Evolutionary conservation across 2,329 filamentous ascomycete genomes (phyloP), one percentile per base, ranked within the genome.

Genomic region (Dactylellina drechsleri): DNA sequence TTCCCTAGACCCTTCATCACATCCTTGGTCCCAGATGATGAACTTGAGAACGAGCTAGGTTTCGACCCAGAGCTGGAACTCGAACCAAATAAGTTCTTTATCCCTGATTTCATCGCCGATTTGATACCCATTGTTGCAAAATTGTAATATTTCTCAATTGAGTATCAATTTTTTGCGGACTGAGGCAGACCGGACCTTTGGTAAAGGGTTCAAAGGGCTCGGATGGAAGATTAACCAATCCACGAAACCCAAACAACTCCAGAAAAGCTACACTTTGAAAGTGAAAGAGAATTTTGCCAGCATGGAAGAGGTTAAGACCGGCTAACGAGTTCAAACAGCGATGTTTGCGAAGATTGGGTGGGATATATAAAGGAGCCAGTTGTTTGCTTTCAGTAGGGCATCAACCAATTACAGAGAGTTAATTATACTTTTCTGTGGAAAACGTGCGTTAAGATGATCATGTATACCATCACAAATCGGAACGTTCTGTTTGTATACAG

Each of bases 31-130:
- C 31, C 6, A n/a, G 43, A 18, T 7, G 43, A 18, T 13, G 13
- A n/a, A 16, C 6, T 15, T 16, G 43, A n/a, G 13, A 12, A 59
- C 12, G 54, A 52, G 26, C 50, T 53, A 26, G 28, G 4, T 10
- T 18, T 52, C 6, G 62, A 66, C 7, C 43, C n/a, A 13, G 65
- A 60, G 18, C 41, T 49, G 15, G 66, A 57, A 23, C 49, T 31
- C 4, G 58, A 64, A 18, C 66, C 59, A n/a, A 73, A 56, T 45
- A 54, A 12, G 18, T 45, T 56, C 13, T 57, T 61, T 7, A 73
- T 10, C 10, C 31, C 36, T 0, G 59, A 58, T 45, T 57, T 66
- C 8, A 73, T 10, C 6, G 49, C 36, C 0, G 59, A 58, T 45
- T 45, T 65, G 49, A 59, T 59, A 23, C 66, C 53, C 66, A 64